Evolutionary conservation across 2,329 filamentous ascomycete genomes (phyloP).

Genomic region (Fusarium sp.): DNA sequence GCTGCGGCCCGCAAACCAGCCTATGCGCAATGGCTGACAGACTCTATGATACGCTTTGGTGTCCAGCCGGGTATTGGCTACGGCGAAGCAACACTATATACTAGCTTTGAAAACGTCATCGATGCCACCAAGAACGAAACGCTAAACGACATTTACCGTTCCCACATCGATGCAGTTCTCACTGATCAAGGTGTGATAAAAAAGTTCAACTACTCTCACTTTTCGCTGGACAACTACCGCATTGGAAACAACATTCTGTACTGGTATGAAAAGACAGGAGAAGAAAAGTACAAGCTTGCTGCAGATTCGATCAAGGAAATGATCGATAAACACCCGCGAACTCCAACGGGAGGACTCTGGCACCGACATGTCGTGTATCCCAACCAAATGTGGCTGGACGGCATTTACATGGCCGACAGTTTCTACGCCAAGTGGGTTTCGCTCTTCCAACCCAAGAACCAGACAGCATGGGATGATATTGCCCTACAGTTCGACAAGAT

Average conservation of each 20-base stretch:
- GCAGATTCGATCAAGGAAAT: constrained; percentile 57
- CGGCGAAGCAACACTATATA: constrained; percentile 58
- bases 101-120: constrained; percentile 59
- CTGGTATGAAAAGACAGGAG: constrained; percentile 57
- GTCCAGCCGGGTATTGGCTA: constrained; percentile 55
- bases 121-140: constrained; percentile 53
- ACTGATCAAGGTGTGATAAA: constrained; percentile 54
- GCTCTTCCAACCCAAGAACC: constrained; percentile 49
- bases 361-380: constrained; percentile 57
- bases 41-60: constrained; percentile 57
- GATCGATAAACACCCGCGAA: constrained; percentile 60
- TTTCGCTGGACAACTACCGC: constrained; percentile 63
- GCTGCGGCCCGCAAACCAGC: constrained; percentile 2
- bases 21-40: constrained; percentile 54
- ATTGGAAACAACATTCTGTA: constrained; percentile 63
- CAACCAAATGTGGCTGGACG: constrained; percentile 69
- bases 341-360: constrained; percentile 63
- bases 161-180: constrained; percentile 59
- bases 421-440: constrained; percentile 55
- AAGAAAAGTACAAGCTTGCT: constrained; percentile 59
- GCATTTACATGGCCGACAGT: constrained; percentile 60
- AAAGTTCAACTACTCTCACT: constrained; percentile 57
- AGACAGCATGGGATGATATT: constrained; percentile 56
- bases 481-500: constrained; percentile 57
- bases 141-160: constrained; percentile 55